These are phyloP conservation scores for Conticribra weissflogii DNA, from an alignment of 108 stramenopile genomes.

Conservation along the genomic window DNA sequence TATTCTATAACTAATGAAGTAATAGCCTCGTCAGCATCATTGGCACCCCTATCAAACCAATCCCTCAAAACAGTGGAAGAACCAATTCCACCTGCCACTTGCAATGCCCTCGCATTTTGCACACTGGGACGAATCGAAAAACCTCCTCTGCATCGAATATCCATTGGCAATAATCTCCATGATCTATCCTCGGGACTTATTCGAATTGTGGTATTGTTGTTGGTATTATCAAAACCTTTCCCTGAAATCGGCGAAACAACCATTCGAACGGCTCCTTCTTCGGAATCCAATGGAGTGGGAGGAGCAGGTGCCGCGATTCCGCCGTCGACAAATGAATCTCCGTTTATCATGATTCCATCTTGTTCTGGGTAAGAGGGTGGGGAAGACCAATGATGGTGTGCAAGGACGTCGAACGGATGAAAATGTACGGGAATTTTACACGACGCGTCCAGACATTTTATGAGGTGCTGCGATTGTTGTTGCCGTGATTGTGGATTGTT, in stretches of 20 bases:
- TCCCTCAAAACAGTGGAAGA: constrained; percentile 41
- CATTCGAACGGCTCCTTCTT: constrained; percentile 28
- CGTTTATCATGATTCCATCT: constrained; percentile 57
- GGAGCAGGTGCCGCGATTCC: constrained; percentile 64
- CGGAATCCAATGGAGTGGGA: constrained; percentile 38
- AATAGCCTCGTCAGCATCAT: constrained; percentile 37
- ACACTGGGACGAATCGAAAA: constrained; percentile 53
- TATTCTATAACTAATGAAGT: too few species aligned
- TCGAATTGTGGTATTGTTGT: constrained; percentile 22
- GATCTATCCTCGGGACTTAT: constrained; percentile 55
- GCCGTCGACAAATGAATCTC: constrained; percentile 57
- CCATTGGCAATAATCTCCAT: constrained; percentile 34
- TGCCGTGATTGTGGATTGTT: too few species aligned
- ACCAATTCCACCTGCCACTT: constrained; percentile 48
- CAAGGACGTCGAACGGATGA: constrained; percentile 60
- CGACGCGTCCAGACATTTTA: constrained; percentile 56
- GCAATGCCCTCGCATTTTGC: constrained; percentile 54
- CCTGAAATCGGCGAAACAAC: constrained; percentile 57
- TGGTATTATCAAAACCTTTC: not conserved
- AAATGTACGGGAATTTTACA: constrained; percentile 62
- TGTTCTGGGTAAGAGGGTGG: constrained; percentile 48
- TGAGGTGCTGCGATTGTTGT: constrained; percentile 12
- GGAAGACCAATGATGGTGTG: constrained; percentile 3
- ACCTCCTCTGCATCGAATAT: constrained; percentile 33
- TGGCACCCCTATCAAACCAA: constrained; percentile 57